These are phyloP conservation scores for Nothomitra cinnamomea DNA, from an alignment of 2,329 filamentous ascomycete genomes.

Conservation along the genomic window DNA sequence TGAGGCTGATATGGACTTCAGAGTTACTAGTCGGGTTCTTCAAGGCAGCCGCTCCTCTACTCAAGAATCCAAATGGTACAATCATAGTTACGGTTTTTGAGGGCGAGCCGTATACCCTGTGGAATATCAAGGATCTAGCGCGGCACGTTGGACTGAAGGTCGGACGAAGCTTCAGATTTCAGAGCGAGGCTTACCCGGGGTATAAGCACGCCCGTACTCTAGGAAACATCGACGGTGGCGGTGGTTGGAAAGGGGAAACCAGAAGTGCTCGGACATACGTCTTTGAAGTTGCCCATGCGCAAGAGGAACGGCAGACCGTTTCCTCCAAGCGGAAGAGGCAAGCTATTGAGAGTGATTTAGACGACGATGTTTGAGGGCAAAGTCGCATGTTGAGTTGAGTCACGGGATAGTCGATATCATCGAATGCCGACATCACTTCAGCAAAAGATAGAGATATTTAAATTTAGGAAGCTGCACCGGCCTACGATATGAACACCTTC, in stretches of 20 bases:
- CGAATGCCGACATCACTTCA: background rate
- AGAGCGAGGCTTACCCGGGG: conserved; percentile 48
- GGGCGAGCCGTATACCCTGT: conserved; percentile 83
- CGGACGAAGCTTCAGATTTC: conserved; percentile 52
- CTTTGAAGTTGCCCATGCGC: conserved; percentile 37
- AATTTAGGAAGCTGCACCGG: background rate
- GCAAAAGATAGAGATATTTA: background rate
- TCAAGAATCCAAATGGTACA: conserved; percentile 25
- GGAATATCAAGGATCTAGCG: conserved; percentile 82
- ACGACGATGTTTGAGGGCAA: conserved; percentile 1
- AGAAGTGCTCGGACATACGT: conserved; percentile 40
- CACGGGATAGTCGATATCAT: background rate
- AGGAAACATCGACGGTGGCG: conserved; percentile 27
- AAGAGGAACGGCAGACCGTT: conserved; percentile 22
- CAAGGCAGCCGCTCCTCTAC: conserved; percentile 31
- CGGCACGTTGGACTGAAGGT: conserved; percentile 59
- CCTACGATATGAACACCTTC: conserved; percentile 79
- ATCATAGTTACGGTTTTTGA: conserved; percentile 84
- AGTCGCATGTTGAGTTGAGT: background rate
- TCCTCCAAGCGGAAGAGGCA: conserved; percentile 17
- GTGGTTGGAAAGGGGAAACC: conserved; percentile 34
- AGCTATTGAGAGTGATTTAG: background rate
- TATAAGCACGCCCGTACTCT: conserved; percentile 60
- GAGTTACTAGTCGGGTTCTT: conserved; percentile 58
- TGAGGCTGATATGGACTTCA: conserved; percentile 8